Evolutionary conservation across 495 filamentous ascomycete genomes (phyloP).

Genomic region (Saxispiralis lemnorum): DNA sequence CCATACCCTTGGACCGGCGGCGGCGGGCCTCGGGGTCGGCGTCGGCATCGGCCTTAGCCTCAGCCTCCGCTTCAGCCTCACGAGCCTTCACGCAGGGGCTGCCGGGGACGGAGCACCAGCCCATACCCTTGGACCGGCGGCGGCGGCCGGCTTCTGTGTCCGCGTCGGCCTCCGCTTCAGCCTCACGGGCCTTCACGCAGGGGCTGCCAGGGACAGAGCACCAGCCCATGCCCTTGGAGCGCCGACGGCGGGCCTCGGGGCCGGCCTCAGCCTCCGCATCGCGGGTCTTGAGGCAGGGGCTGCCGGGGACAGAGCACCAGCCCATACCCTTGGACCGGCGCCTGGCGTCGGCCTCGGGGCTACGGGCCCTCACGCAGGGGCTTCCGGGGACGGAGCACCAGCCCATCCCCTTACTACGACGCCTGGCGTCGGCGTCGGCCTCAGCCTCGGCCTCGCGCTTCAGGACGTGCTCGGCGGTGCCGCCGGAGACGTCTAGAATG

Average conservation of each 20-base stretch:
- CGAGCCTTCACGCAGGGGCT: not conserved
- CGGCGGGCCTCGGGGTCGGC: not conserved
- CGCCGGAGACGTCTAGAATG: not conserved
- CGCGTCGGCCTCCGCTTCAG: not conserved
- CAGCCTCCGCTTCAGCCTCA: not conserved
- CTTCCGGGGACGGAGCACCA: not conserved
- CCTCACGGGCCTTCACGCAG: not conserved
- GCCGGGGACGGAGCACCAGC: not conserved
- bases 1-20: too few relatives aligned
- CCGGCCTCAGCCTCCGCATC: not conserved
- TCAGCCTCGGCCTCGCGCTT: constrained; percentile 2
- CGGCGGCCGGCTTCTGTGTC: not conserved
- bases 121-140: not conserved
- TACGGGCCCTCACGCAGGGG: not conserved
- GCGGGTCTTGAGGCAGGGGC: not conserved
- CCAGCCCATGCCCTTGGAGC: not conserved
- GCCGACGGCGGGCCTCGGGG: not conserved
- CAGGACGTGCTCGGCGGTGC: not conserved
- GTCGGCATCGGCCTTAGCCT: not conserved
- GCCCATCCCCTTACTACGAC: not conserved
- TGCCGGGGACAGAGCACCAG: too few relatives aligned
- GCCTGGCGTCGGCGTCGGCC: not conserved
- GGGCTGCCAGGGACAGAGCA: not conserved
- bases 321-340: too few relatives aligned
- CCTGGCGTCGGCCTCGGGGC: not conserved